Conservation (phyloP, 306 rosid genomes). For the Dicorynia guianensis region DNA sequence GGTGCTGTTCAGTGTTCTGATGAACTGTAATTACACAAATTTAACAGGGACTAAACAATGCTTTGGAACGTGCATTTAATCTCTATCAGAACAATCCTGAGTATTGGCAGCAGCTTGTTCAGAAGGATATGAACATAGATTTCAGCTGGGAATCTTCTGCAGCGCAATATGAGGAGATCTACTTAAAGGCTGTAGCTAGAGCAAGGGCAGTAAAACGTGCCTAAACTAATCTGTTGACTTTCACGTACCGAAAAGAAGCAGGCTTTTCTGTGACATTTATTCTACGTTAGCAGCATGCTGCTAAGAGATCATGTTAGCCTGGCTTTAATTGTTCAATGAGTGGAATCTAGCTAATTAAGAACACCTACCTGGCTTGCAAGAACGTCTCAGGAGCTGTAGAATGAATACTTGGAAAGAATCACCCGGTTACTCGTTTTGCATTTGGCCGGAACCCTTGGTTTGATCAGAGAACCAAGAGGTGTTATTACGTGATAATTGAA, state of each 20-base stretch:
- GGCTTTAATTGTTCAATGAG: conserved; percentile 20
- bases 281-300: conserved; percentile 23
- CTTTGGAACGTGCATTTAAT: conserved; percentile 73
- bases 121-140: conserved; percentile 82
- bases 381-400: conserved; percentile 34
- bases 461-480: conserved; percentile 38
- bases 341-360: conserved; percentile 24
- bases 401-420: conserved; percentile 17
- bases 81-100: conserved; percentile 61
- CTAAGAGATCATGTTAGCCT: conserved; percentile 28
- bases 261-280: conserved; percentile 8
- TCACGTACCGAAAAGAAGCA: conserved; percentile 6
- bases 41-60: conserved; percentile 68
- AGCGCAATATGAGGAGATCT: conserved; percentile 86
- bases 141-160: conserved; percentile 96
- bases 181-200: conserved; percentile 66
- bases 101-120: conserved; percentile 81
- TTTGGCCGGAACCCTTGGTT: conserved; percentile 21
- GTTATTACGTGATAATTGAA: conserved; percentile 12
- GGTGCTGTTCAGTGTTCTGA: conserved; percentile 23
- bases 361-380: conserved; percentile 13
- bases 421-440: conserved; percentile 6
- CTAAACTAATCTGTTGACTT: conserved; percentile 21
- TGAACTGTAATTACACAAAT: conserved; percentile 24
- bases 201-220: conserved; percentile 60